Percentiles rank a stretch among this genome's conserved stretches.
Conservation (phyloP, 2,329 filamentous ascomycete genomes). For the Atkinsonella texensis region DNA sequence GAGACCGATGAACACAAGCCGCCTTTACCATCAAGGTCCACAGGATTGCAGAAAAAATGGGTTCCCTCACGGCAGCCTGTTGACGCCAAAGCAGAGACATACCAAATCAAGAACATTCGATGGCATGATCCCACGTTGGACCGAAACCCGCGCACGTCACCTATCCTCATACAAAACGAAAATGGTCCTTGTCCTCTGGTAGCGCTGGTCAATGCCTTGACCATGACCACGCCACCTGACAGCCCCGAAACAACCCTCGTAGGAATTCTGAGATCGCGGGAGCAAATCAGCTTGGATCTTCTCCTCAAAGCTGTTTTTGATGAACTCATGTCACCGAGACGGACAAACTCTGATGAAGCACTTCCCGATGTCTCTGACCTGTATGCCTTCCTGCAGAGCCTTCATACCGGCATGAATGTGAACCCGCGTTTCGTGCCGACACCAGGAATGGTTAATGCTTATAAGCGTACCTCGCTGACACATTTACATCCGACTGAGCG, state of each 20-base stretch:
- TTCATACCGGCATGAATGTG: constrained; percentile 97
- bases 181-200: constrained; percentile 92
- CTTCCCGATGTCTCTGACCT: constrained; percentile 82
- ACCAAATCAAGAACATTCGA: constrained; percentile 82
- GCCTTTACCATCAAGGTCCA: constrained; percentile 25
- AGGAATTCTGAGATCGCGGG: constrained; percentile 64
- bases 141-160: constrained; percentile 60
- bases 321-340: constrained; percentile 71
- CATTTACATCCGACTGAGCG: constrained; percentile 39
- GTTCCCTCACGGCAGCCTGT: constrained; percentile 29
- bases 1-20: constrained; percentile 16
- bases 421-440: constrained; percentile 75
- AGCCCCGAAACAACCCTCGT: constrained; percentile 56
- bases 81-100: constrained; percentile 57
- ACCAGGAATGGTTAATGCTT: constrained; percentile 31
- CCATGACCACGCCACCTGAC: constrained; percentile 63
- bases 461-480: constrained; percentile 39
- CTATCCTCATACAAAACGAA: constrained; percentile 81
- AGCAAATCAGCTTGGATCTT: constrained; percentile 77
- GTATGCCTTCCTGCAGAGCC: constrained; percentile 72
- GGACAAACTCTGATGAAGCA: constrained; percentile 47
- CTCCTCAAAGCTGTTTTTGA: constrained; percentile 86
- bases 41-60: constrained; percentile 20
- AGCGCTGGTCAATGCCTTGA: constrained; percentile 84
- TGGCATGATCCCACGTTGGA: constrained; percentile 59